These are phyloP conservation scores for Rhizopogon vinicolor DNA, from an alignment of 768 basidiomycete species.

Conservation along the genomic window DNA sequence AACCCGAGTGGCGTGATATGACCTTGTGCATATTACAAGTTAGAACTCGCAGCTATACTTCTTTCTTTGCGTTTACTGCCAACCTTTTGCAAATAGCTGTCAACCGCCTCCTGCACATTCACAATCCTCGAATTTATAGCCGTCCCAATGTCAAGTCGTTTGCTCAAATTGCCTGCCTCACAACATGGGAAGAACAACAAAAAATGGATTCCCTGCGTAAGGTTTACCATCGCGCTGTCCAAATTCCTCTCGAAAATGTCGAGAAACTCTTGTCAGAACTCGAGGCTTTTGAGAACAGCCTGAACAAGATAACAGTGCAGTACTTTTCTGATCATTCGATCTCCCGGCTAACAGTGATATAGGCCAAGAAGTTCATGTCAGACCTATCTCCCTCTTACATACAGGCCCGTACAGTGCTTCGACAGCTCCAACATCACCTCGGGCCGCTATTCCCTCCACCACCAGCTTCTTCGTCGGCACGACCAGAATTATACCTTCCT, in stretches of 20 bases:
- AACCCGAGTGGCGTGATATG: too few species aligned
- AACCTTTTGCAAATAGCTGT: too few species aligned
- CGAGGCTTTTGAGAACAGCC: slow-evolving; percentile 82
- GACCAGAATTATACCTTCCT: slow-evolving; percentile 55
- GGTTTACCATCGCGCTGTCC: slow-evolving; percentile 90
- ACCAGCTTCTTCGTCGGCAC: slow-evolving; percentile 36
- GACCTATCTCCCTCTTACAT: slow-evolving; percentile 93
- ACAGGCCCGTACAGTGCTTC: slow-evolving; percentile 88
- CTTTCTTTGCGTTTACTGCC: too few species aligned
- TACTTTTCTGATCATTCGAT: neutral
- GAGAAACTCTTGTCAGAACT: slow-evolving; percentile 92
- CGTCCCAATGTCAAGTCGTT: slow-evolving; percentile 48
- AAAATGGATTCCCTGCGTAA: slow-evolving; percentile 92
- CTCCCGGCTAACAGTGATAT: slow-evolving; percentile 8
- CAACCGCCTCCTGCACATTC: slow-evolving; percentile 35
- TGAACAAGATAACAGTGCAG: slow-evolving; percentile 82
- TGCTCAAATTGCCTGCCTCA: slow-evolving; percentile 85
- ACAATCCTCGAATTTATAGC: slow-evolving; percentile 10
- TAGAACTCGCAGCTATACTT: too few species aligned
- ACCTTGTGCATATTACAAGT: too few species aligned
- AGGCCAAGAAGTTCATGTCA: slow-evolving; percentile 94
- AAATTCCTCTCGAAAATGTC: slow-evolving; percentile 91
- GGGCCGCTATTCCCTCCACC: slow-evolving; percentile 54
- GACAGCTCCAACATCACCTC: slow-evolving; percentile 71
- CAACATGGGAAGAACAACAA: slow-evolving; percentile 93